Evolutionary conservation across 2,329 filamentous ascomycete genomes (phyloP), one percentile per base, ranked within the genome.

Genomic region (Cladophialophora psammophila): DNA sequence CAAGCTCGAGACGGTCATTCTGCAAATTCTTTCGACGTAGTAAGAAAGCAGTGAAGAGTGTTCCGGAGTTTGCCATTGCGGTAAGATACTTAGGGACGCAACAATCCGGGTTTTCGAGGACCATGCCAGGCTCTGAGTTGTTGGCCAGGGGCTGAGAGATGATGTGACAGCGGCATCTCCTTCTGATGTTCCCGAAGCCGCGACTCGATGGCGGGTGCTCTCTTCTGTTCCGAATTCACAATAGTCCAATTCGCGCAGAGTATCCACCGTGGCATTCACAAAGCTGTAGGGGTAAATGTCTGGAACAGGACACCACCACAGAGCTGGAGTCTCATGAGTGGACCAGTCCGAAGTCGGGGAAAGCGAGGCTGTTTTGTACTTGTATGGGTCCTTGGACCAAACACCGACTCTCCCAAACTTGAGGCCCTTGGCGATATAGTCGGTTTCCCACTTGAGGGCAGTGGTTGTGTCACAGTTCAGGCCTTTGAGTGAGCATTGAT

Each of bases 401-500:
- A 63, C 59, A 31, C 64, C 60, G 34, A 60, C 45, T 31, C 64
- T 45, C 20, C 60, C 64, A 13, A 66, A 66, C 7, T 31, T 63
- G 35, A 66, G 60, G 13, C 64, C 64, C 32, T 50, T 66, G 26
- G 55, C 53, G 31, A 59, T 18, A 38, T 59, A 66, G 31, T 63
- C 64, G 15, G 53, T 54, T 50, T 66, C 64, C 64, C 64, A 66
- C 54, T 66, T 66, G 20, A 66, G 45, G 9, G 60, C n/a, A 9
- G 54, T 38, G 10, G 55, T 38, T 6, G 34, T 63, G 20, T 54
- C 75, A 64, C 79, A 81, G 5, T 71, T 70, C 15, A 80, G 65
- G 1, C 76, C 76, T 70, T 75, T 77, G 64, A 77, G 74, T 62
- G 66, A 64, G 68, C 79, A 81, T 40, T 79, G 73, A 32, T 75